Percentiles rank a stretch among this genome's conserved stretches.
Conservation (phyloP, 1,284 basidiomycete genomes). For the Trichosporon sp. region DNA sequence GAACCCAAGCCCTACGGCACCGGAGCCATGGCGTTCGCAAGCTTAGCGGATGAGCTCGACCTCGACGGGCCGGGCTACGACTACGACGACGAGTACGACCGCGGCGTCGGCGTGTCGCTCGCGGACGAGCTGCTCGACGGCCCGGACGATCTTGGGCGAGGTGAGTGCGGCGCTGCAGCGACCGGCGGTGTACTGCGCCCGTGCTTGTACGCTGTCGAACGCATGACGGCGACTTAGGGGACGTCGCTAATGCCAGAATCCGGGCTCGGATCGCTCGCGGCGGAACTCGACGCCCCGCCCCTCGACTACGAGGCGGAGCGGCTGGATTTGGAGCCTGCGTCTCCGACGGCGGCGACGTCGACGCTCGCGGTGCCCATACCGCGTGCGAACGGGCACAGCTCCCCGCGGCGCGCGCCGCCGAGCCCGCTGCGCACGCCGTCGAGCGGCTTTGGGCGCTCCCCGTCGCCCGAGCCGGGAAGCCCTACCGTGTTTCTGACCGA, state of each 20-base stretch:
- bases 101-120: background rate
- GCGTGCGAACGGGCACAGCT: background rate
- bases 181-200: background rate
- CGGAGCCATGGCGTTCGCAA: constrained; percentile 14
- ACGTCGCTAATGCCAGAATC: background rate
- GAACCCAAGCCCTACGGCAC: background rate
- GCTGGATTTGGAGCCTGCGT: background rate
- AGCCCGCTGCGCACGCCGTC: background rate
- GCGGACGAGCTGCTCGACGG: constrained; percentile 4
- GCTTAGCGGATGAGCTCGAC: constrained; percentile 21
- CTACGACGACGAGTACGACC: background rate
- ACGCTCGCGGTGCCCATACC: background rate
- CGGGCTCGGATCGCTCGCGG: constrained; percentile 9
- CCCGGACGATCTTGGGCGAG: background rate
- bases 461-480: background rate
- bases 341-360: background rate
- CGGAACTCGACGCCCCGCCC: constrained; percentile 5
- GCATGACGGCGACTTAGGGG: too few species aligned
- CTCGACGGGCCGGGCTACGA: constrained; percentile 6
- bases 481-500: background rate
- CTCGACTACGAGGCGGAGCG: constrained; percentile 5
- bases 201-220: too few species aligned
- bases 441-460: background rate
- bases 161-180: background rate
- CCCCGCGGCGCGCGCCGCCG: background rate